A percentile compares a stretch with the other conserved stretches of the same genome.
Evolutionary conservation across 106 monocot species (phyloP).

Genomic region (Dioscorea zingiberensis): DNA sequence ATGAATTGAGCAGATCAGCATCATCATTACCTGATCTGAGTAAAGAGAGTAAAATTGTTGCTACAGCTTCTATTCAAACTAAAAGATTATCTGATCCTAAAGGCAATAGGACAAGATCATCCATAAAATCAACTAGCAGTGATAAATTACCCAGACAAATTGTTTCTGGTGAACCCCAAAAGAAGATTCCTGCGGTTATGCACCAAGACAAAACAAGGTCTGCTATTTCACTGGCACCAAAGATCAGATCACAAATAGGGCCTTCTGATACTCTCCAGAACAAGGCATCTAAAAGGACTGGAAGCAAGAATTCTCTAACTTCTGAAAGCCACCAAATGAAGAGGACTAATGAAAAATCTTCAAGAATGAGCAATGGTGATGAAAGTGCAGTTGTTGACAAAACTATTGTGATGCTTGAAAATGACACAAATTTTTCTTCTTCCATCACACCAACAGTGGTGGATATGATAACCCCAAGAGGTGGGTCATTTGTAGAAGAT

Average conservation of each 20-base stretch:
- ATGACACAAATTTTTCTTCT: conserved; percentile 26
- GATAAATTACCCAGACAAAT: conserved; percentile 23
- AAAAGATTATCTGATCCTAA: conserved; percentile 69
- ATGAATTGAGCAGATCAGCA: conserved; percentile 32
- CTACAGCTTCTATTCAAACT: conserved; percentile 13
- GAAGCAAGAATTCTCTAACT: conserved; percentile 15
- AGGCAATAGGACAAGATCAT: conserved; percentile 11
- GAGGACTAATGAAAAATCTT: conserved; percentile 6
- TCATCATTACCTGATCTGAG: conserved; percentile 42
- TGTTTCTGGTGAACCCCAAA: conserved; percentile 39
- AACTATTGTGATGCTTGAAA: conserved; percentile 75
- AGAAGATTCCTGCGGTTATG: conserved; percentile 59
- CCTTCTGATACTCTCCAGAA: conserved; percentile 8
- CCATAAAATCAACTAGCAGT: conserved; percentile 17
- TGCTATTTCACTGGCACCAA: conserved; percentile 64
- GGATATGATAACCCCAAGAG: conserved; percentile 2
- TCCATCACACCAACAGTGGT: conserved; percentile 10
- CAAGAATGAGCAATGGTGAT: conserved; percentile 30
- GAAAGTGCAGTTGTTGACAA: conserved; percentile 79
- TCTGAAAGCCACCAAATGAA: conserved; percentile 18
- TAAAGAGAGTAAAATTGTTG: conserved; percentile 32
- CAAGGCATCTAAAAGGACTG: conserved; percentile 21
- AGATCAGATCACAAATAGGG: conserved; percentile 30
- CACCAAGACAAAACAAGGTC: conserved; percentile 73
- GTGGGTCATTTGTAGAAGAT: conserved; percentile 13